phyloP scores from a whole-genome alignment of 2,329 filamentous ascomycete species.

The Chaetomium strumarium region DNA sequence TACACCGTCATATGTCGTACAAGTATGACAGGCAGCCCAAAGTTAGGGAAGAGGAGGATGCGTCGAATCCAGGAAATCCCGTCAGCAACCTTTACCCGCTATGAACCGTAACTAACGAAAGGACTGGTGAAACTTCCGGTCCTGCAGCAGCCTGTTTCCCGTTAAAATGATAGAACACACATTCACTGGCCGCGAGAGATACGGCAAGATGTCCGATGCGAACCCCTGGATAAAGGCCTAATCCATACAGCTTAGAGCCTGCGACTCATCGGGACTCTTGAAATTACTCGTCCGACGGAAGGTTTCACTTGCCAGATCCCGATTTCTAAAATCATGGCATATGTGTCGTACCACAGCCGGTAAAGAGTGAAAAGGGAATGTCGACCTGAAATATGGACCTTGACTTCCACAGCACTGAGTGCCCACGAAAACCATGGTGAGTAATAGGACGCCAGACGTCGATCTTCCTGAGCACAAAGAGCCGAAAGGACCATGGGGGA shows the following conservation, averaged over 20 bases:
- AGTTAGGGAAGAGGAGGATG: not conserved
- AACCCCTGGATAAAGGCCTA: not conserved
- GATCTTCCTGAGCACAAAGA: constrained; percentile 75
- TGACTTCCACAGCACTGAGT: constrained; percentile 49
- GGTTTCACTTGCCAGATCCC: not conserved
- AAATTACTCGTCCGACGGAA: not conserved
- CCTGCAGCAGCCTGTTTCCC: too few relatives aligned
- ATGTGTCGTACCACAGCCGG: constrained; percentile 1
- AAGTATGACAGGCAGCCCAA: not conserved
- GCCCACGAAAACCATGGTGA: constrained; percentile 58
- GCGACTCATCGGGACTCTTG: not conserved
- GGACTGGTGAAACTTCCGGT: too few relatives aligned
- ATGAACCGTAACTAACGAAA: too few relatives aligned
- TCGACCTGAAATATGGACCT: constrained; percentile 67
- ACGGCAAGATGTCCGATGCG: not conserved
- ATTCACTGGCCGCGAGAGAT: not conserved
- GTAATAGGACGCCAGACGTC: constrained; percentile 49
- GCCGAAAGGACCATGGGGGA: constrained; percentile 58
- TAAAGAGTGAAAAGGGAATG: constrained; percentile 34
- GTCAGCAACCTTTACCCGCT: not conserved
- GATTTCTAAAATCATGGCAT: not conserved
- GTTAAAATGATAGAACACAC: too few relatives aligned
- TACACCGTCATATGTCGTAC: not conserved
- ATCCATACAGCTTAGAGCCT: not conserved
- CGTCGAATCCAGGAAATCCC: too few relatives aligned